Evolutionary conservation across 371 early-diverging fungal genomes (phyloP), one percentile per base, ranked within the genome.

Genomic region (Synchytrium microbalum): DNA sequence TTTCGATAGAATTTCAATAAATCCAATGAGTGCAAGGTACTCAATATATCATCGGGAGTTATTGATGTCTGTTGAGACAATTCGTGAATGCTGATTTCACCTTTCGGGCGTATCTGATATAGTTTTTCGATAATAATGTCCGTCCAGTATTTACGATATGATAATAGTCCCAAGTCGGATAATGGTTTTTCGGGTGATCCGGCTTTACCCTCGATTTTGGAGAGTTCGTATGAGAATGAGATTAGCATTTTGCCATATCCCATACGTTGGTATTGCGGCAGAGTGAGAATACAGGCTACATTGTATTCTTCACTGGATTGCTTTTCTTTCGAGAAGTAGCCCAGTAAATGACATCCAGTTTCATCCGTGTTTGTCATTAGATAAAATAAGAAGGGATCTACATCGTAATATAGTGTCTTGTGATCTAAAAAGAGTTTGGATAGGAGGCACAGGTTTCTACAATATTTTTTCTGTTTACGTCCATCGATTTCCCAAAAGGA

Each of bases 271-370:
- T 92, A 84, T 10, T 85, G 78, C 1, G 99, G 99, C 31, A 99
- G 71, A 1, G 96, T 94, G 69, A 99, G 77, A 60, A 99, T 95
- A 76, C 99, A 99, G 2, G 99, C 93, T 3, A 99, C 80, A 69
- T 99, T 99, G 76, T 99, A 98, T 25, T 92, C 88, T 58, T 86
- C 79, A 5, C 82, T 75, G 0, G 92, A 92, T 30, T 87, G 84
- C 75, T 99, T 99, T 75, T 99, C 99, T 85, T 99, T 99, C 28
- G 96, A 96, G 78, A 99, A 99, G 69, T 99, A 99, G 1, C 99
- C 99, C 3, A 99, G 91, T 71, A 99, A 88, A 67, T 96, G 93
- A 69, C 86, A 90, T 0, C 95, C 96, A 13, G 73, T 33, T 2
- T 84, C 82, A 59, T 93, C 91, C 5, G 74, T 77, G 66, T 88